A percentile compares a stretch with the other conserved stretches of the same genome.
These are phyloP conservation scores for Tilletiaria anomala DNA, from an alignment of 1,284 basidiomycete species.

Conservation along the genomic window DNA sequence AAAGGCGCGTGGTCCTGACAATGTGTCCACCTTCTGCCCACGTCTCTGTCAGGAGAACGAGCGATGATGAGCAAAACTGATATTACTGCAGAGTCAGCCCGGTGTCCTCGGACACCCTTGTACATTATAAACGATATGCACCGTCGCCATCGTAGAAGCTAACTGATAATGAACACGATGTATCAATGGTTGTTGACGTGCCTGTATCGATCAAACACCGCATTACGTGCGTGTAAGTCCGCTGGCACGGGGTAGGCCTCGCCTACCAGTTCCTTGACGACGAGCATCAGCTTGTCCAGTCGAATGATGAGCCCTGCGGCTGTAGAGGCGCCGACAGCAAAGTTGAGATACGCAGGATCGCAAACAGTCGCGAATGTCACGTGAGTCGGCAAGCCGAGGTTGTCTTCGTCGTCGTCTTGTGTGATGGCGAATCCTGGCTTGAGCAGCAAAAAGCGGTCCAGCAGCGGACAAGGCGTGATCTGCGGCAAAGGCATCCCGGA, in stretches of 20 bases:
- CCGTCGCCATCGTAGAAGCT: no score
- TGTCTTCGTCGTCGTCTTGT: slow-evolving; percentile 13
- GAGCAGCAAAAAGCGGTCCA: slow-evolving; percentile 51
- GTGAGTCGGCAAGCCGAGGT: slow-evolving; percentile 1
- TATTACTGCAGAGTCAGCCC: no score
- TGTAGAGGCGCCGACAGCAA: slow-evolving; percentile 49
- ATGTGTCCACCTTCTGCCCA: no score
- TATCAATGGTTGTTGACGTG: no score
- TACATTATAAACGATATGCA: no score
- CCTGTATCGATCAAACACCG: no score
- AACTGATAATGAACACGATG: no score
- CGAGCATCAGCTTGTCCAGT: slow-evolving; percentile 58
- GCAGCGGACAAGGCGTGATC: slow-evolving; percentile 66
- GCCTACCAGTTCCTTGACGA: slow-evolving; percentile 62
- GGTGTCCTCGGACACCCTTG: no score
- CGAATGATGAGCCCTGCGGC: slow-evolving; percentile 54
- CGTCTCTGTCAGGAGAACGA: no score
- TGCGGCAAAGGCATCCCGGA: slow-evolving; percentile 65
- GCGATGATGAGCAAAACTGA: no score
- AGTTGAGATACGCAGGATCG: slow-evolving; percentile 6
- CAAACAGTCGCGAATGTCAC: slow-evolving; percentile 1
- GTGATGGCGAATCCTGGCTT: slow-evolving; percentile 38
- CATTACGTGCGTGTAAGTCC: no score
- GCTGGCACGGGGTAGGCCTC: slow-evolving; percentile 49
- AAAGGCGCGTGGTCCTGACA: no score